These are phyloP conservation scores for Tulasnella sp. DNA, from an alignment of 768 basidiomycete genomes.

Conservation along the genomic window DNA sequence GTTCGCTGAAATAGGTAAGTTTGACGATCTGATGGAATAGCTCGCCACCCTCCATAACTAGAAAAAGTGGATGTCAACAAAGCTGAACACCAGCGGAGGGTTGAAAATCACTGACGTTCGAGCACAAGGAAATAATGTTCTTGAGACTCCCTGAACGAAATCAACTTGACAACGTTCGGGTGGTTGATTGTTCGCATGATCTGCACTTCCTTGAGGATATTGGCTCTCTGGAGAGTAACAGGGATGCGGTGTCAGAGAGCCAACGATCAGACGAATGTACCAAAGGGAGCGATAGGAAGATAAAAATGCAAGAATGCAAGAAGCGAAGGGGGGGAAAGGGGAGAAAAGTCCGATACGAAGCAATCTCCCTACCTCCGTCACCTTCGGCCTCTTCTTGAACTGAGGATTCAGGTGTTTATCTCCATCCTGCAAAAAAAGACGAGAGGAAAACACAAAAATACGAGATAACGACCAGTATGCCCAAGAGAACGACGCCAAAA, in stretches of 20 bases:
- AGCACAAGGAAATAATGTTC: slow-evolving; percentile 94
- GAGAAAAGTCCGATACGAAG: slow-evolving; percentile 27
- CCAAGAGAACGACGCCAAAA: slow-evolving; percentile 26
- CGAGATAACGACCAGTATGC: slow-evolving; percentile 21
- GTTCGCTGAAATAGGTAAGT: slow-evolving; percentile 97
- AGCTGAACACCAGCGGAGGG: not conserved
- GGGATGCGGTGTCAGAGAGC: slow-evolving; percentile 29
- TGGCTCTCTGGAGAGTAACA: slow-evolving; percentile 66
- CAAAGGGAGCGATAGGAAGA: slow-evolving; percentile 31
- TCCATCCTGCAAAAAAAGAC: slow-evolving; percentile 55
- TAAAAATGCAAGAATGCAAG: slow-evolving; percentile 13
- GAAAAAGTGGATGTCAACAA: not conserved
- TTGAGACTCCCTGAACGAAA: slow-evolving; percentile 84
- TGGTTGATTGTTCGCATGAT: slow-evolving; percentile 96
- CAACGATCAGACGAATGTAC: slow-evolving; percentile 27
- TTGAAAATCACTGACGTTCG: slow-evolving; percentile 50
- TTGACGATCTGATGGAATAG: slow-evolving; percentile 99
- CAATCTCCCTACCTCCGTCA: slow-evolving; percentile 77
- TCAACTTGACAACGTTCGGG: slow-evolving; percentile 86
- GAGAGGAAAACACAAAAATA: slow-evolving; percentile 30
- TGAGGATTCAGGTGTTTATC: slow-evolving; percentile 89
- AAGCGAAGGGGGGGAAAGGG: not conserved
- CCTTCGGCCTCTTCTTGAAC: slow-evolving; percentile 96
- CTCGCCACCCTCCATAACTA: slow-evolving; percentile 97
- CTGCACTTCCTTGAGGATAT: slow-evolving; percentile 99